Conservation (phyloP, 805 yeast genomes). For the Saccharomycopsis malanga region DNA sequence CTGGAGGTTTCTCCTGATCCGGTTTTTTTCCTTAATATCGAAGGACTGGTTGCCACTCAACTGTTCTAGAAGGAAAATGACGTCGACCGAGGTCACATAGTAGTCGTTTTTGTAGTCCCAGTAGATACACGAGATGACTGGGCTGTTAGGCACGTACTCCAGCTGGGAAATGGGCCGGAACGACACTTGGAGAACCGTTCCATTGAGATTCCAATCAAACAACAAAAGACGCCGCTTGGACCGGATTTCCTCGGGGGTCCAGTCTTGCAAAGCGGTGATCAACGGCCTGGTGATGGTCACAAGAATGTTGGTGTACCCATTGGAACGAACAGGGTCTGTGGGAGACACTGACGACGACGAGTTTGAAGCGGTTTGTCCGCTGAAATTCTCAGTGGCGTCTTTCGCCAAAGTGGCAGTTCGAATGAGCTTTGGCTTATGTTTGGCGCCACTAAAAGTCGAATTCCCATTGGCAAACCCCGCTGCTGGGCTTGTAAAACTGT, state of each 20-base stretch:
- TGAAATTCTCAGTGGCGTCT: neutral
- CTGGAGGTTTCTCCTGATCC: conserved; percentile 61
- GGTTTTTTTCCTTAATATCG: conserved; percentile 60
- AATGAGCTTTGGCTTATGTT: neutral
- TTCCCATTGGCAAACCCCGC: too few species aligned
- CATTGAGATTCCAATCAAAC: conserved; percentile 26
- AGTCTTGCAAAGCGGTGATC: conserved; percentile 33
- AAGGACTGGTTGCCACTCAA: conserved; percentile 40
- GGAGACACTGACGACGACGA: neutral
- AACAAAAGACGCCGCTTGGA: conserved; percentile 42
- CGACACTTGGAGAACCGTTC: conserved; percentile 23
- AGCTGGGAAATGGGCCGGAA: conserved; percentile 33
- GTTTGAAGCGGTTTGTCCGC: neutral
- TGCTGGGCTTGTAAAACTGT: too few species aligned
- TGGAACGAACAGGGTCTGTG: neutral
- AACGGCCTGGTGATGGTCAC: neutral
- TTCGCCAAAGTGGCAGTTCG: neutral
- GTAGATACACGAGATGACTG: conserved; percentile 52
- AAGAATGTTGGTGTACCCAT: neutral
- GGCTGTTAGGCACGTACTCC: conserved; percentile 33
- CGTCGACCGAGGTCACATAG: conserved; percentile 60
- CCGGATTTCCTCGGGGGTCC: conserved; percentile 40
- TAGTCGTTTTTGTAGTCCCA: conserved; percentile 38
- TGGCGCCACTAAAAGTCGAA: neutral
- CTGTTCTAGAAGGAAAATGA: conserved; percentile 49